Evolutionary conservation across 495 filamentous ascomycete species (phyloP), one percentile per base, ranked within the genome.

Genomic region (Neurospora sp.): DNA sequence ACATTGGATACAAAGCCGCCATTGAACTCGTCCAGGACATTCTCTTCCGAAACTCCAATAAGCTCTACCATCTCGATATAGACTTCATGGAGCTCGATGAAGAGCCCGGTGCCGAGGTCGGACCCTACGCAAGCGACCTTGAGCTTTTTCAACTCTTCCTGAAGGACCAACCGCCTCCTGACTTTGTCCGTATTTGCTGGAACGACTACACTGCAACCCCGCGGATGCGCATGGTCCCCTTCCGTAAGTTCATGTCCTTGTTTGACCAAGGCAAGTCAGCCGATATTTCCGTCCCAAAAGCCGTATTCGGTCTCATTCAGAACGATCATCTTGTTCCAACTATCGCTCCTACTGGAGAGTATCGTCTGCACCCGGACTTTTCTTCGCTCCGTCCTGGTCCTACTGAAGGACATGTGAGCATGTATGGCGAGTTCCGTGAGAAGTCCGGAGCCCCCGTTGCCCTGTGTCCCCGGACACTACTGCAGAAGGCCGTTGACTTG

Each of bases 181-280:
- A 92, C 77, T 89, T 88, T 77, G 89, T 93, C 46, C 89, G 92
- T 72, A 85, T 96, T 70, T 90, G 93, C 81, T 96, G 91, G 88
- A 80, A 93, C 38, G 94, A 96, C 79, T 93, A 92, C 79, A 94
- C 92, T 8, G 88, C 88, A 14, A 89, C 86, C 3, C 77, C 88
- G 0, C 88, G 92, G n/a, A 85, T 90, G 46, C 89, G 93, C 0
- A 84, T 95, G 72, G 79, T 97, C 9, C 92, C 93, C 0, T 84
- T 93, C 31, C 81, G 82, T 3, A 88, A 90, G 73, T 93, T 94
- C 71, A 79, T 85, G 44, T 84, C 84, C 16, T 82, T 93, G 27
- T 81, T 92, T 0, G 77, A 83, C 38, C 83, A 86, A 14, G 82
- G 86, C 48, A 84, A 87, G 27, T 82, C 85, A 0, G 73, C 81